Conservation (phyloP, 495 filamentous ascomycete genomes). For the Hyaloscypha bicolor region DNA sequence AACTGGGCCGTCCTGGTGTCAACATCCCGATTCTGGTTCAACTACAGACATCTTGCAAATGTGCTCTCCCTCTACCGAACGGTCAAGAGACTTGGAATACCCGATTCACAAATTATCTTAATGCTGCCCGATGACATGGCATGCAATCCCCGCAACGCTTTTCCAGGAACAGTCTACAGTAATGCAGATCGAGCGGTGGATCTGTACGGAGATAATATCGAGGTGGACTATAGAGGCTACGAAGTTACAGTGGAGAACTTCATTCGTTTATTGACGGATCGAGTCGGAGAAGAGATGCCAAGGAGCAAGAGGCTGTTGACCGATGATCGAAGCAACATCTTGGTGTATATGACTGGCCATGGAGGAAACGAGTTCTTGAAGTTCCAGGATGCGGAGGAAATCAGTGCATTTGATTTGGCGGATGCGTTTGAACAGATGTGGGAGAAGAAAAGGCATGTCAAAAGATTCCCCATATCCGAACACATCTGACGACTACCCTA, state of each 20-base stretch:
- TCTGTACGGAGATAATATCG: slow-evolving; percentile 97
- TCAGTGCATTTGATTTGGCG: slow-evolving; percentile 92
- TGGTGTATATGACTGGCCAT: slow-evolving; percentile 99
- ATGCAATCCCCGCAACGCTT: slow-evolving; percentile 97
- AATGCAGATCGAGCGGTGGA: slow-evolving; percentile 95
- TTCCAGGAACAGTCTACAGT: slow-evolving; percentile 97
- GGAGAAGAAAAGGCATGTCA: slow-evolving; percentile 87
- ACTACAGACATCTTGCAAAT: slow-evolving; percentile 98
- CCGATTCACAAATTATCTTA: slow-evolving; percentile 97
- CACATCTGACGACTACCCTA: slow-evolving; percentile 31
- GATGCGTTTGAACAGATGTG: slow-evolving; percentile 99
- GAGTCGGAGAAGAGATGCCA: slow-evolving; percentile 90
- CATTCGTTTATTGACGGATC: slow-evolving; percentile 91
- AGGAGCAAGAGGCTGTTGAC: slow-evolving; percentile 89
- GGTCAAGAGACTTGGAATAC: slow-evolving; percentile 96
- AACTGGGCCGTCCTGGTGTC: slow-evolving; percentile 99
- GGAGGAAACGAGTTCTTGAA: slow-evolving; percentile 99
- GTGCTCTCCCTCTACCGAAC: slow-evolving; percentile 97
- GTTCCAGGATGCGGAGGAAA: slow-evolving; percentile 98
- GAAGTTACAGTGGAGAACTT: slow-evolving; percentile 99
- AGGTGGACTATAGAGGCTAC: slow-evolving; percentile 97
- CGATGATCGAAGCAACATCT: slow-evolving; percentile 91
- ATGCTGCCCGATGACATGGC: slow-evolving; percentile 99
- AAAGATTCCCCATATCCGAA: neutral
- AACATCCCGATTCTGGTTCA: slow-evolving; percentile 99